phyloP scores from a whole-genome alignment of 805 yeast species.

The Candida railenensis region DNA sequence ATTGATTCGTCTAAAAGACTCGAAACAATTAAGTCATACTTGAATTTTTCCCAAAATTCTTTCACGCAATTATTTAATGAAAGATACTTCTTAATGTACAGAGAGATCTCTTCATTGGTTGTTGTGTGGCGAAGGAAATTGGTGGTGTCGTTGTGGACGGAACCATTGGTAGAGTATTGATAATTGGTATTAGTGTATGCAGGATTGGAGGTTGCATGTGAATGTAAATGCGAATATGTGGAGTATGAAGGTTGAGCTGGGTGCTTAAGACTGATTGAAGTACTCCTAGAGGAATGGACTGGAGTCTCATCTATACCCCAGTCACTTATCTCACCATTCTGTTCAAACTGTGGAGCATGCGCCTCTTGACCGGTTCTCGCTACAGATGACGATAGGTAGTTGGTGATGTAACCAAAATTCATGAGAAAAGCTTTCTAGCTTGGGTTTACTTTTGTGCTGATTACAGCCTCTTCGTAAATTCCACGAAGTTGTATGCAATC shows the following conservation, averaged over 20 bases:
- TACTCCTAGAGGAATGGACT: constrained; percentile 9
- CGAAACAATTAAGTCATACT: constrained; percentile 37
- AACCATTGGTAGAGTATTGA: not conserved
- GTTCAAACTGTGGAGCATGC: not conserved
- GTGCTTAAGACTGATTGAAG: constrained; percentile 5
- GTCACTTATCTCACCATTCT: constrained; percentile 22
- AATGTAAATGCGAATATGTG: not conserved
- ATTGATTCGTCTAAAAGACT: constrained; percentile 40
- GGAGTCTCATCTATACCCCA: constrained; percentile 36
- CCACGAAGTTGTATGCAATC: too few species aligned
- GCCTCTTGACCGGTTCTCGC: constrained; percentile 6
- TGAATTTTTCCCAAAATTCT: constrained; percentile 40
- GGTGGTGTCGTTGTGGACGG: constrained; percentile 6
- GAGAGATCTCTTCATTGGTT: constrained; percentile 4
- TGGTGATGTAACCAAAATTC: constrained; percentile 29
- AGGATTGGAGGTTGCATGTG: not conserved
- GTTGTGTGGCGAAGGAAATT: not conserved
- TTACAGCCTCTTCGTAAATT: not conserved
- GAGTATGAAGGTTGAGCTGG: not conserved
- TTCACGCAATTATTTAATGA: constrained; percentile 12
- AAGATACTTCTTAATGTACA: constrained; percentile 27
- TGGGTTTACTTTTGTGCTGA: not conserved
- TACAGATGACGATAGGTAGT: constrained; percentile 15
- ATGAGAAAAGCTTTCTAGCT: too few species aligned
- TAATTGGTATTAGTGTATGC: not conserved